phyloP scores from a whole-genome alignment of 345 rosid species.

The Stellera chamaejasme region DNA sequence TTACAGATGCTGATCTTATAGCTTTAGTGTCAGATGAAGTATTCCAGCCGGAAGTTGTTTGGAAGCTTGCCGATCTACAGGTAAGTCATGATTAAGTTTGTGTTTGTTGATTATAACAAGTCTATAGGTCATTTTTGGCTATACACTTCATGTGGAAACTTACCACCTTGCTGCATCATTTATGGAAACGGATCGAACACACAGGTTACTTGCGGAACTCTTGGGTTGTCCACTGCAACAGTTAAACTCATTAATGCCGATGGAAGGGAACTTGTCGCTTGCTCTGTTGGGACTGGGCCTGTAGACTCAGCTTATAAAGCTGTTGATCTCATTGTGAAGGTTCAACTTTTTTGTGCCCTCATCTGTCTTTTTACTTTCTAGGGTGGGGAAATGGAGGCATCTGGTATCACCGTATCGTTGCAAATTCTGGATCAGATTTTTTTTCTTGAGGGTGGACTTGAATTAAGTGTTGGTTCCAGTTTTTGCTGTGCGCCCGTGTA shows the following conservation, averaged over 20 bases:
- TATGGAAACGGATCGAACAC: slow-evolving; percentile 7
- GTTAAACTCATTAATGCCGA: slow-evolving; percentile 65
- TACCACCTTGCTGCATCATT: slow-evolving; percentile 1
- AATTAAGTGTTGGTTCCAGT: no score
- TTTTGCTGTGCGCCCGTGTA: not conserved
- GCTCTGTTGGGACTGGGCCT: slow-evolving; percentile 88
- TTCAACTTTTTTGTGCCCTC: slow-evolving; percentile 6
- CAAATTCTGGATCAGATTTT: not conserved
- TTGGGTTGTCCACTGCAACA: slow-evolving; percentile 86
- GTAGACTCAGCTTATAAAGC: slow-evolving; percentile 99
- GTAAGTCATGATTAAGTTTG: slow-evolving; percentile 20
- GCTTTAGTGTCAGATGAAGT: slow-evolving; percentile 96
- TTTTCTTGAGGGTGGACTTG: not conserved
- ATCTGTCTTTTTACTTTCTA: no score
- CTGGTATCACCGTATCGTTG: not conserved
- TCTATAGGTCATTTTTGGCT: not conserved
- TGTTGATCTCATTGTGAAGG: slow-evolving; percentile 81
- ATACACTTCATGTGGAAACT: not conserved
- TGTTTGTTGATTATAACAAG: not conserved
- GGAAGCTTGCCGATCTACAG: slow-evolving; percentile 88
- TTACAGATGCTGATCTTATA: slow-evolving; percentile 83
- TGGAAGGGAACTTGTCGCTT: slow-evolving; percentile 68
- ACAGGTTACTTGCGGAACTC: slow-evolving; percentile 92
- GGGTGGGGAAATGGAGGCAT: not conserved
- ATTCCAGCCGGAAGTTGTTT: slow-evolving; percentile 76